Evolutionary conservation across 2,329 filamentous ascomycete genomes (phyloP), one percentile per base, ranked within the genome.

Genomic region (Zymoseptoria tritici): DNA sequence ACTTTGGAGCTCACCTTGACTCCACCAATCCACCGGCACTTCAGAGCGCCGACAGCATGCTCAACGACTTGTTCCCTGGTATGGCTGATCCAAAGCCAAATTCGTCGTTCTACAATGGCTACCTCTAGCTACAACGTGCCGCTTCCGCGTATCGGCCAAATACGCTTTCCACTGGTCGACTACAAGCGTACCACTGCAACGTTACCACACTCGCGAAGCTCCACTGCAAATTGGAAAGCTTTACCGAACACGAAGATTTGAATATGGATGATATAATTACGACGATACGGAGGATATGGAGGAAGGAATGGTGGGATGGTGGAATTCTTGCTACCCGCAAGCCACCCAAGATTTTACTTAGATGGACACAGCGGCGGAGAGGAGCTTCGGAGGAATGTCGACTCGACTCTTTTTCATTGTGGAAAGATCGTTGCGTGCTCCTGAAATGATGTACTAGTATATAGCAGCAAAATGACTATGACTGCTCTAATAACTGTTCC

Each of bases 61-160:
- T 67, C n/a, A 59, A 59, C 20, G 65, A 67, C 54, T 57, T 67
- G 3, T 67, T 67, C 24, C 65, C 65, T 24, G 65, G 64, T 55
- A 57, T 66, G 21, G 54, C 52, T 26, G 36, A 46, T 46, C 13
- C 36, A 3, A 46, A 46, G 36, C 36, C 36, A n/a, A 46, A 46
- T n/a, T 46, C 36, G 36, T 46, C 36, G 36, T 46, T 46, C 13
- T 46, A 46, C 36, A 46, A 46, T 16, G 11, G 36, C 13, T 46
- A 42, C 36, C 9, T 42, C 11, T 42, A 46, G 36, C 5, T 46
- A 16, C 13, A 16, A 46, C 16, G 11, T 13, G 9, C 36, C 4
- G 16, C 16, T 16, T 46, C 6, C 13, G 36, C 36, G 36, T n/a
- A n/a, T 46, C 36, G n/a, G 36, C 36, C 36, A 46, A 46, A 11